These are phyloP conservation scores for Borovskyia barvae DNA, from an alignment of 208 protist genomes.

Conservation along the genomic window DNA sequence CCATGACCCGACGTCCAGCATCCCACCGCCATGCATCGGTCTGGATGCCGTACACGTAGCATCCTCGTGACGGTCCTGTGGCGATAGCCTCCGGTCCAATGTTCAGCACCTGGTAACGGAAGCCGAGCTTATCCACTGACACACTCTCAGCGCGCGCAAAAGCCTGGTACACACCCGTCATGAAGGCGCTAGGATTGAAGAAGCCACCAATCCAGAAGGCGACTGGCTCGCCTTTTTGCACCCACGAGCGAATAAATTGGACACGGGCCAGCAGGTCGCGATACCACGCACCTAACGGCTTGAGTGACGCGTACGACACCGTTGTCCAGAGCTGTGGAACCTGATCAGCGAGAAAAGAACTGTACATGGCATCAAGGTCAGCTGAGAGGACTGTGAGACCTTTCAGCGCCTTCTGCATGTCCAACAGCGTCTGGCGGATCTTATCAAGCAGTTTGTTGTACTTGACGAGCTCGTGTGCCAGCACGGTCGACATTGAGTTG, in stretches of 20 bases:
- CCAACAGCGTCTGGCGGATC: conserved; percentile 83
- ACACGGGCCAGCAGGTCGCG: conserved; percentile 93
- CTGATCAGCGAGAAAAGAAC: conserved; percentile 93
- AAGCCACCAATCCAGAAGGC: conserved; percentile 96
- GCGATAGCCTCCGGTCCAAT: conserved; percentile 47
- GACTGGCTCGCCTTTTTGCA: conserved; percentile 90
- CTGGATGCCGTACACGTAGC: conserved; percentile 97
- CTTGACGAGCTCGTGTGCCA: conserved; percentile 95
- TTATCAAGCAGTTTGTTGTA: conserved; percentile 95
- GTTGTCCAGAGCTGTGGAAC: conserved; percentile 94
- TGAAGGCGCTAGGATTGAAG: conserved; percentile 99
- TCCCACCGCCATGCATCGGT: conserved; percentile 97
- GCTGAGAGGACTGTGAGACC: conserved; percentile 97
- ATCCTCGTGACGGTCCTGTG: conserved; percentile 83
- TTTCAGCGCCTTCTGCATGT: conserved; percentile 95
- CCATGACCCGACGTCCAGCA: conserved; percentile 58
- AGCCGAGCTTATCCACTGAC: conserved; percentile 96
- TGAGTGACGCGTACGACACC: conserved; percentile 96
- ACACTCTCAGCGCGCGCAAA: conserved; percentile 94
- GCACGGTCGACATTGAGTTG: conserved; percentile 96
- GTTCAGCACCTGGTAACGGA: conserved; percentile 89
- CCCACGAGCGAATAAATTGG: conserved; percentile 94
- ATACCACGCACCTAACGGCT: conserved; percentile 96
- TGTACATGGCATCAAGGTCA: conserved; percentile 96
- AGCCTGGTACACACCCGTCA: conserved; percentile 96